Evolutionary conservation across 352 stramenopile genomes (phyloP), one percentile per base, ranked within the genome.

Genomic region (Hyaloperonospora arabidopsidis): DNA sequence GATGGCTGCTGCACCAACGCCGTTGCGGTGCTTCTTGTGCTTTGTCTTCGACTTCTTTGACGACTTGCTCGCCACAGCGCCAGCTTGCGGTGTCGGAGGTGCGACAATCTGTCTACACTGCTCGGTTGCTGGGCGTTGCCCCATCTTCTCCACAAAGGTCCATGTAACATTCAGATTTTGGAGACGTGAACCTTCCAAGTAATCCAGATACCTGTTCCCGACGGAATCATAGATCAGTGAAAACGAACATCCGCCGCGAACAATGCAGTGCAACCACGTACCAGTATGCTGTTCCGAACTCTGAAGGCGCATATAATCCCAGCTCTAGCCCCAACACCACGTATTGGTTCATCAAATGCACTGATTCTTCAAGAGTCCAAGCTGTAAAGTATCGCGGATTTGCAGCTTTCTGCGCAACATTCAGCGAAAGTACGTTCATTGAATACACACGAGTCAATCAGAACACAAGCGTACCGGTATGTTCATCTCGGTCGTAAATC

Each of bases 301-400:
- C 83, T 13, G 75, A 74, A 17, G 71, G 66, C n/a, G 80, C 65
- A 35, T 90, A 90, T 23, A 95, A 57, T 35, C 92, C 80, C 19
- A 95, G 49, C 47, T 93, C 80, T 7, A 93, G 61, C 7, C 83
- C 79, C 15, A 95, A 54, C 18, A 74, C 54, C 23, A 93, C 70
- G 59, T 89, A 90, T 36, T 89, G 82, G 28, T 86, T 76, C 80
- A 92, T 90, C 22, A 95, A 50, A 34, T 79, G 54, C 23, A 85
- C 64, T 1, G 77, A 70, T 57, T 89, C 70, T 45, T 92, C 84
- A 1, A 90, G 63, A 34, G 81, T 84, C 84, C 81, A 90, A 7
- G 81, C 80, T 19, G 84, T 92, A 57, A 91, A 89, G 54, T 90
- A 91, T 23, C 81, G 75, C 35, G 81, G 84, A 35, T 84, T 87